Evolutionary conservation across 768 basidiomycete genomes (phyloP).

Genomic region (Candolleomyces aberdarensis): DNA sequence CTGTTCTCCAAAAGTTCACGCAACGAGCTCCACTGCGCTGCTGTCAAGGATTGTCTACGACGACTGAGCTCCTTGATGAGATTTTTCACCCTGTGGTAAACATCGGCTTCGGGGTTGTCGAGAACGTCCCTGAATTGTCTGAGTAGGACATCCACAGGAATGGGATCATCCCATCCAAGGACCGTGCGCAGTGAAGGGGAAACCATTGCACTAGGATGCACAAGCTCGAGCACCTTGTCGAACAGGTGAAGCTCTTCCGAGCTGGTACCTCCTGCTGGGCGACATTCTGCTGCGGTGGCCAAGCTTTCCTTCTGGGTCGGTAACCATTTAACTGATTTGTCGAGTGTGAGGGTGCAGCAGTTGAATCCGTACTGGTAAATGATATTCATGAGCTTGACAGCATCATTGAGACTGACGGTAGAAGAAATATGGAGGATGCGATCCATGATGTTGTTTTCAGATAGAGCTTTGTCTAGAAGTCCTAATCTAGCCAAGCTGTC

Average conservation of each 20-base stretch:
- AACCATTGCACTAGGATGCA: constrained; percentile 22
- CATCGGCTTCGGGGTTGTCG: constrained; percentile 4
- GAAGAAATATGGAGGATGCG: constrained; percentile 31
- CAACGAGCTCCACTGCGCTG: constrained; percentile 16
- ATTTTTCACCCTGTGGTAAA: constrained; percentile 15
- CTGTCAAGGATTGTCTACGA: constrained; percentile 13
- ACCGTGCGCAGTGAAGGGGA: constrained; percentile 24
- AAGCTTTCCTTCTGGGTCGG: constrained; percentile 33
- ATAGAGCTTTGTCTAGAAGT: constrained; percentile 28
- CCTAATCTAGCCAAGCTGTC: constrained; percentile 16
- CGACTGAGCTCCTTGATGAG: constrained; percentile 29
- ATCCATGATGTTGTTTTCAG: constrained; percentile 28
- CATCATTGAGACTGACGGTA: background rate
- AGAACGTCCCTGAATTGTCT: constrained; percentile 30
- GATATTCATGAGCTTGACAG: constrained; percentile 11
- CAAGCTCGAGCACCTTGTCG: constrained; percentile 34
- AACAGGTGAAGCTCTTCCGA: constrained; percentile 25
- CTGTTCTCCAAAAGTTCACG: constrained; percentile 11
- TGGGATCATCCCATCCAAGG: constrained; percentile 38
- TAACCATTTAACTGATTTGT: constrained; percentile 28
- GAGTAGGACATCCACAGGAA: constrained; percentile 26
- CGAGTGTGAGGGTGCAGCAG: background rate
- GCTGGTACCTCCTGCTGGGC: constrained; percentile 19
- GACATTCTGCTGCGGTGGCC: constrained; percentile 22
- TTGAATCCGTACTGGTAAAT: constrained; percentile 15